Evolutionary conservation across 306 rosid genomes (phyloP).

Genomic region (Psophocarpus tetragonolobus): DNA sequence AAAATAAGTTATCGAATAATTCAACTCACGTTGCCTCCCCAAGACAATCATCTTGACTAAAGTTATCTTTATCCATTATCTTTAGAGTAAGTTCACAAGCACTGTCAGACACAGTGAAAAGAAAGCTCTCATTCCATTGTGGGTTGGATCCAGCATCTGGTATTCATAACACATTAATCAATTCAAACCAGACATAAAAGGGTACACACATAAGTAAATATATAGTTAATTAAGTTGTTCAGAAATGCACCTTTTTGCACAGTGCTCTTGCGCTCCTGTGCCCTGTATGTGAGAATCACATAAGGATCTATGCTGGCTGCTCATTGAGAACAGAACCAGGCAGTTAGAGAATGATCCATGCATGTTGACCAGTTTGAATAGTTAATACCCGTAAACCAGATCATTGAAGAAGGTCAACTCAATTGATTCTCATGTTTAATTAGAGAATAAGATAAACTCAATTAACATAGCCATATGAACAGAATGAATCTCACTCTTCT

Average conservation of each 20-base stretch:
- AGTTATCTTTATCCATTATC: slow-evolving; percentile 50
- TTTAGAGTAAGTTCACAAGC: slow-evolving; percentile 37
- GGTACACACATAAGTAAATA: background rate
- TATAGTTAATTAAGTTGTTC: background rate
- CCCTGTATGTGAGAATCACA: slow-evolving; percentile 42
- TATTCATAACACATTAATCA: slow-evolving; percentile 5
- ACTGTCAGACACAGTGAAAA: slow-evolving; percentile 46
- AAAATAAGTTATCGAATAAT: slow-evolving; percentile 11
- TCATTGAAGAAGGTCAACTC: background rate
- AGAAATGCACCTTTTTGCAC: slow-evolving; percentile 42
- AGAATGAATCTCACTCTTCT: background rate
- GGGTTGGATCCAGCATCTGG: slow-evolving; percentile 49
- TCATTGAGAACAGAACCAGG: slow-evolving; percentile 5
- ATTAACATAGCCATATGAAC: background rate
- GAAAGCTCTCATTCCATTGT: slow-evolving; percentile 52
- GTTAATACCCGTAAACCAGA: background rate
- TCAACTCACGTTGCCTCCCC: slow-evolving; percentile 47
- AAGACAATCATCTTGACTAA: slow-evolving; percentile 39
- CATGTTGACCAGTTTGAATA: background rate
- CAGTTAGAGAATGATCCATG: background rate
- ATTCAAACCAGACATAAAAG: slow-evolving; percentile 4
- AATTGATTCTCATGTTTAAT: background rate
- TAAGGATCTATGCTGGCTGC: slow-evolving; percentile 49
- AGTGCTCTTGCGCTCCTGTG: slow-evolving; percentile 48
- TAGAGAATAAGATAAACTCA: slow-evolving; percentile 3